Evolutionary conservation across 2,329 filamentous ascomycete species (phyloP).

Genomic region (Aspergillus aculeatinus): DNA sequence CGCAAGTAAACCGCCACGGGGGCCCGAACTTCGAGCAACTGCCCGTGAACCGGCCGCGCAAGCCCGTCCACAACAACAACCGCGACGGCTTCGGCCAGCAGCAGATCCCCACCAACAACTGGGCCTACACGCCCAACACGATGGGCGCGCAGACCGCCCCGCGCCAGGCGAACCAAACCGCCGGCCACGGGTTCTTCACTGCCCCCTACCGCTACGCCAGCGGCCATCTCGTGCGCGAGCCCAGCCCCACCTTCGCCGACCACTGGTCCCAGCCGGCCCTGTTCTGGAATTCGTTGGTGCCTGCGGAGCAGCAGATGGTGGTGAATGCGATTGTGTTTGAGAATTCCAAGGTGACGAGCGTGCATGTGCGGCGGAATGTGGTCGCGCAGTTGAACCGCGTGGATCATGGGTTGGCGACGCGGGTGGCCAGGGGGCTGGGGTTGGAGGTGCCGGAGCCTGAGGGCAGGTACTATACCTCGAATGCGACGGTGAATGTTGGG

Average conservation of each 20-base stretch:
- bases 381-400: slow-evolving; percentile 68
- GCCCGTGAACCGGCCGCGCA: slow-evolving; percentile 68
- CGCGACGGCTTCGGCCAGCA: slow-evolving; percentile 68
- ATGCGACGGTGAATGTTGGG: slow-evolving; percentile 62
- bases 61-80: slow-evolving; percentile 70
- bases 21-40: slow-evolving; percentile 74
- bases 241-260: slow-evolving; percentile 64
- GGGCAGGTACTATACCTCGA: slow-evolving; percentile 65
- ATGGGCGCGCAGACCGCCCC: slow-evolving; percentile 61
- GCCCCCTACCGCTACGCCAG: slow-evolving; percentile 55
- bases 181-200: slow-evolving; percentile 69
- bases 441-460: slow-evolving; percentile 60
- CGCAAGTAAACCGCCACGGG: slow-evolving; percentile 69
- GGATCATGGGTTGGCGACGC: slow-evolving; percentile 64
- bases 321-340: slow-evolving; percentile 74
- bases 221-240: slow-evolving; percentile 57
- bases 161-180: slow-evolving; percentile 63
- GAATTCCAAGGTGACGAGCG: slow-evolving; percentile 58
- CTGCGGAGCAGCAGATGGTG: slow-evolving; percentile 67
- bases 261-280: slow-evolving; percentile 71
- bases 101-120: slow-evolving; percentile 66
- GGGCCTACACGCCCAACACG: slow-evolving; percentile 67
- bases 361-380: slow-evolving; percentile 62
- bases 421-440: slow-evolving; percentile 63
- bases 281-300: slow-evolving; percentile 70